Base-by-base conservation (phyloP, 371 early-diverging fungal genomes). In the Fennellomyces sp. region DNA sequence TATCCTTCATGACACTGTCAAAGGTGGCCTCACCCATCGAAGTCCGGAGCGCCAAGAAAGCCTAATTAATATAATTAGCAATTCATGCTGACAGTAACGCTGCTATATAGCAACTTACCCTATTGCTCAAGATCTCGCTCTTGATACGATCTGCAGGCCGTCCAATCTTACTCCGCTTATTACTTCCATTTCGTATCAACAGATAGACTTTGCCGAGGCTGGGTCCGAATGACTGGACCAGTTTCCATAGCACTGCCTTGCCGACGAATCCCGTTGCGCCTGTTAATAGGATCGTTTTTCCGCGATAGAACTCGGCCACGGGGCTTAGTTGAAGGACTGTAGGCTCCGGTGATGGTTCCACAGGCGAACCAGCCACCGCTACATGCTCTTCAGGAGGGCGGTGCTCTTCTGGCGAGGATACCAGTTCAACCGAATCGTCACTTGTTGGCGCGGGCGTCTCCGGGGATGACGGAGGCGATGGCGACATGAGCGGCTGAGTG, bases 251-350 rank as follows among this genome's bases (percentile, higher is more conserved):
- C 23, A 87, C 73, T 0, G 83, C 77, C 58, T 87, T 87, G 39
- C 87, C 87, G 19, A 87, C 77, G 56, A 84, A 87, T 7, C 85
- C 87, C 0, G 87, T 87, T 2, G 77, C 81, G 2, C 87, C 87
- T 19, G 87, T 87, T 56, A 87, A 57, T 15, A 87, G 63, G 41
- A 87, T 68, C 25, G 66, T 69, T 54, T 77, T 71, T 39, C 66
- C 52, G 28, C 49, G 61, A 56, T 78, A 72, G 49, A 70, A 75
- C 48, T 70, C 66, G 35, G 54, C 27, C 1, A 77, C 66, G 7
- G 74, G 49, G 23, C 28, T 48, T 48, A 4, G 49, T 48, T 48
- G 49, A 48, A 23, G 25, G 4, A 27, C 5, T 48, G 28, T 27
- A 26, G 49, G 28, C 49, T 48, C 31, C 4, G 19, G 31, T n/a